Base-by-base conservation (phyloP, 140 eudicot species). In the Erigeron philadelphicus region DNA sequence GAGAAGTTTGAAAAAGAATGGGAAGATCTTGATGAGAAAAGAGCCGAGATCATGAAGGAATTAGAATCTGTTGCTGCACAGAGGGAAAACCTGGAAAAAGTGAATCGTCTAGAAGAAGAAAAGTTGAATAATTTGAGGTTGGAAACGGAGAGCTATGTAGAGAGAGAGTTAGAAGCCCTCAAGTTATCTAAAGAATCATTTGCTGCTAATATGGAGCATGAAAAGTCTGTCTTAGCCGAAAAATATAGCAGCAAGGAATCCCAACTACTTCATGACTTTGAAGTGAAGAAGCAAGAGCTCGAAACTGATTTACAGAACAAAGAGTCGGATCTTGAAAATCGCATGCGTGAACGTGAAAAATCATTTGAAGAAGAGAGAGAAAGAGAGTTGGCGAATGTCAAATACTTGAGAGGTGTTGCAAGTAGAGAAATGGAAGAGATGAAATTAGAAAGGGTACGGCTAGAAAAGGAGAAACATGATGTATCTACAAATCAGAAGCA, bases 1-100 rank as follows among this genome's bases (percentile, higher is more conserved):
- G 84, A 78, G 78, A 82, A 68, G 38, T 93, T 93, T 76, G 99
- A 93, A 88, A 87, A 83, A 77, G 97, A 93, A 71, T 93, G 99
- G 99, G 99, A 93, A 76, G 87, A 78, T 49, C 89, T 93, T 45
- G 97, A 93, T 78, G 95, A 83, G 68, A 87, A 80, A 87, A 73
- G 87, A 71, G 80, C 76, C 1, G 86, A 80, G 67, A 74, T 84
- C 52, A 83, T 73, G 81, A 84, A 80, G 57, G 97, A 90, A 68
- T 44, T 80, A 62, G 83, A 85, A 59, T 70, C 73, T 43, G 48
- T 87, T 23, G 68, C 83, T 67, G 76, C 74, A 64, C 84, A 94
- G 74, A 85, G 68, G 74, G 84, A 74, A 47, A 64, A 75, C 46
- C 19, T 86, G 43, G 97, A 87, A 72, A 94, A 84, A 75, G 9